Evolutionary conservation across 192 early-diverging fungal genomes (phyloP).

Genomic region (Gryganskiella cystojenkinii): DNA sequence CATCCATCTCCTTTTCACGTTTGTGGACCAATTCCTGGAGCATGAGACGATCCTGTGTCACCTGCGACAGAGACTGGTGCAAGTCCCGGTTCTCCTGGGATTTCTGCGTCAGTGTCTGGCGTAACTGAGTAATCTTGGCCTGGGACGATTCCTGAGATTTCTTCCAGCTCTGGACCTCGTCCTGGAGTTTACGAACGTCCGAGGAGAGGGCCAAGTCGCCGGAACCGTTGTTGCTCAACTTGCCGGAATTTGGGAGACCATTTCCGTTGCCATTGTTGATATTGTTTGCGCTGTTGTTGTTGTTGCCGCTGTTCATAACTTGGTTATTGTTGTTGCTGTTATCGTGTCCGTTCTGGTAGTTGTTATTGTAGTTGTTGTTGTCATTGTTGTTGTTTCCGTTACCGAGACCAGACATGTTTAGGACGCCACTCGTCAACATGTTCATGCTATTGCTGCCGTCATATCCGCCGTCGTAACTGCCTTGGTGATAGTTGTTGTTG

Average conservation of each 20-base stretch:
- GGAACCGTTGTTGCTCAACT: slow-evolving; percentile 7
- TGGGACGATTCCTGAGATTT: slow-evolving; percentile 38
- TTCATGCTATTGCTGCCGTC: slow-evolving; percentile 3
- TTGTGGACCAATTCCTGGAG: slow-evolving; percentile 49
- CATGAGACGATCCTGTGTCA: slow-evolving; percentile 42
- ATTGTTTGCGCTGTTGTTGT: slow-evolving; percentile 3
- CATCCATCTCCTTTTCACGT: slow-evolving; percentile 52
- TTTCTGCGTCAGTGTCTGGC: slow-evolving; percentile 32
- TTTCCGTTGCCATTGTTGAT: slow-evolving; percentile 7
- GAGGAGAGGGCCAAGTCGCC: background rate
- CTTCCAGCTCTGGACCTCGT: slow-evolving; percentile 42
- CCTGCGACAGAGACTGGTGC: slow-evolving; percentile 25
- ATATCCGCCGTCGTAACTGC: background rate
- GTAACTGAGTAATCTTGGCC: slow-evolving; percentile 33
- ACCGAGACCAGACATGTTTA: slow-evolving; percentile 16
- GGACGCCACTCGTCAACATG: slow-evolving; percentile 11
- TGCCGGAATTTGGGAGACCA: slow-evolving; percentile 8
- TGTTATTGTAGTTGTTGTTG: slow-evolving; percentile 9
- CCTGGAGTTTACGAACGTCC: slow-evolving; percentile 44
- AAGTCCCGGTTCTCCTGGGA: slow-evolving; percentile 52
- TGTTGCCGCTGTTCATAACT: background rate
- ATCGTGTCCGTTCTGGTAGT: slow-evolving; percentile 1
- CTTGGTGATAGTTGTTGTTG: background rate
- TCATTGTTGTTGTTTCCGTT: slow-evolving; percentile 10
- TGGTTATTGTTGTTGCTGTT: background rate